Base-by-base conservation (phyloP, 768 basidiomycete species). In the Sporobolomyces roseus region DNA sequence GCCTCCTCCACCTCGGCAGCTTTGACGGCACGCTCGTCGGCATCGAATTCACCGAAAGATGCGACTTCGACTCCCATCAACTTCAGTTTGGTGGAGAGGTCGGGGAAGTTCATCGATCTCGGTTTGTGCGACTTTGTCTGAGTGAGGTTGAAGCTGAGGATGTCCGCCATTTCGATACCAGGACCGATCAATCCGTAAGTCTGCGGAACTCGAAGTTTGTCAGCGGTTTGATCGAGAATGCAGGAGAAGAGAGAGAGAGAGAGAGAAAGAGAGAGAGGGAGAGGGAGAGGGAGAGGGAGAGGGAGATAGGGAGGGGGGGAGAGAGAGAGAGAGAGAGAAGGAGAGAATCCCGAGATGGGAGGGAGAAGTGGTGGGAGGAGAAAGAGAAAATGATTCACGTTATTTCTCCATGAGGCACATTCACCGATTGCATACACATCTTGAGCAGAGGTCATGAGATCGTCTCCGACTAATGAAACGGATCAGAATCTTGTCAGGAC, bases 351-450 rank as follows among this genome's bases (percentile, higher is more conserved):
- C 38, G 38, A 41, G 9, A 9, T 41, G 10, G 38, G 17, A 17
- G 10, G 38, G 38, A 41, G 17, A 17, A 41, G 38, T 41, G 17
- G 17, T 41, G 10, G 38, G 17, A 41, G 17, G 38, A 41, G 38
- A 41, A 9, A 9, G 38, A 54, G 72, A 87, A 89, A n/a, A 83
- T 84, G n/a, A n/a, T n/a, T n/a, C n/a, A n/a, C n/a, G 27, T 87
- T 84, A 3, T 82, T 83, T 60, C 74, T 66, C 87, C 87, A 89
- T 54, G 80, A 82, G 1, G 87, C 87, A 75, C 88, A 90, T 77
- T 89, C 88, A 7, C 88, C 88, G 54, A 90, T 86, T 9, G 88
- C 88, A 70, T 84, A 89, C 9, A 88, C 83, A 59, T 85, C 83
- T 46, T 82, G 74, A 1, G 81, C 83, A 14, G 82, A 85, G 1